Percentiles rank a stretch among this genome's conserved stretches.
phyloP scores from a whole-genome alignment of 2,329 filamentous ascomycete species.

The Ceratocystis cacaofunesta region DNA sequence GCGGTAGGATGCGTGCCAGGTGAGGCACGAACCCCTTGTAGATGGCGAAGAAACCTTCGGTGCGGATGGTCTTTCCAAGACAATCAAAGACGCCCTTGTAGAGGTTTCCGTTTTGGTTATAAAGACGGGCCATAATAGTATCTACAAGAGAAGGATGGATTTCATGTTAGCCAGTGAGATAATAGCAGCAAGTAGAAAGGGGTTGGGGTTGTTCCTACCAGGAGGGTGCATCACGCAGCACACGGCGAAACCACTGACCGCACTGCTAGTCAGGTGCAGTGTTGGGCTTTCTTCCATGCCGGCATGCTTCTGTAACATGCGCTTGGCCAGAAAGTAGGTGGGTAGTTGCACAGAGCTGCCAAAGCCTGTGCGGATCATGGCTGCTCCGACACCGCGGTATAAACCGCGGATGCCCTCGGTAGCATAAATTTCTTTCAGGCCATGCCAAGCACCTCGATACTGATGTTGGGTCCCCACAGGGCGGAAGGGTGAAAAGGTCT shows the following conservation, averaged over 20 bases:
- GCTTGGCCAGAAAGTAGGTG: constrained; percentile 96
- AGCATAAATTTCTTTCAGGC: constrained; percentile 62
- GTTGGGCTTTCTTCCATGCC: constrained; percentile 84
- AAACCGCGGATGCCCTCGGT: constrained; percentile 65
- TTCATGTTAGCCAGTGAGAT: neutral
- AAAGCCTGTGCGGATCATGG: constrained; percentile 92
- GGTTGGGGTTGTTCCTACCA: constrained; percentile 35
- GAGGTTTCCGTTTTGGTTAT: constrained; percentile 97
- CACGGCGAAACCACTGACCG: constrained; percentile 85
- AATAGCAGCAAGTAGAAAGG: neutral
- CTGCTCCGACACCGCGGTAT: constrained; percentile 80
- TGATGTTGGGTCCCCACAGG: constrained; percentile 94
- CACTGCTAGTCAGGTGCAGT: constrained; percentile 76
- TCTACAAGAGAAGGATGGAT: constrained; percentile 31
- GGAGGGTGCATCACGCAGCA: constrained; percentile 98
- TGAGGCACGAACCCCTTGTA: constrained; percentile 98
- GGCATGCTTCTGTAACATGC: constrained; percentile 63
- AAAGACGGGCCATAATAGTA: constrained; percentile 96
- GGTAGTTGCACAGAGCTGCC: constrained; percentile 92
- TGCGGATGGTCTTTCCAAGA: constrained; percentile 74
- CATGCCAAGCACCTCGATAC: constrained; percentile 76
- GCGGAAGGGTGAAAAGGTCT: constrained; percentile 82
- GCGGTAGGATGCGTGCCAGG: constrained; percentile 81
- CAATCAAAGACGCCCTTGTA: constrained; percentile 91
- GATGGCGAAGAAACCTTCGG: constrained; percentile 79